Evolutionary conservation across 2,329 filamentous ascomycete genomes (phyloP), one percentile per base, ranked within the genome.

Genomic region (Polytolypa hystricis): DNA sequence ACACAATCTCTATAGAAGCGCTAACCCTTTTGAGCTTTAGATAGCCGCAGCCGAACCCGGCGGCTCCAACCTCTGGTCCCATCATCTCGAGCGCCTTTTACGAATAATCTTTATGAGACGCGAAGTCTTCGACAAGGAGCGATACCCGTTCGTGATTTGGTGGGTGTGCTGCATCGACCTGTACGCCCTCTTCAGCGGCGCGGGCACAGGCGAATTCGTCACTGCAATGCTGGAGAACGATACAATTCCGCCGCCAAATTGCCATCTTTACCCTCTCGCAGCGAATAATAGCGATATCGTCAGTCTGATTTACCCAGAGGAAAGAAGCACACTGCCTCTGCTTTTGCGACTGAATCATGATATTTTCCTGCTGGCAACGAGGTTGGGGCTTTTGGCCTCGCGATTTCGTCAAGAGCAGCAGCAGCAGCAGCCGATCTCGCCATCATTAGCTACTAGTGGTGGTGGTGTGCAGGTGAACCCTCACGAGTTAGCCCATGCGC

Each of bases 81-180:
- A 70, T 36, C 70, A 75, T 45, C 60, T 73, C 34, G 64, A 65
- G 18, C 70, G 68, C 25, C 54, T 76, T 4, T 53, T 66, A 6
- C 63, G 64, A 34, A 69, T 74, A 30, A 59, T 67, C 2, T 50
- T 66, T 16, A 59, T 71, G 38, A 61, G 71, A 40, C 60, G 56
- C 16, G 54, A 65, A n/a, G 52, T 60, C n/a, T 55, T 62, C 38
- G 56, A 57, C 7, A 54, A 50, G 3, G 69, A 71, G 42, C 57
- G 58, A 18, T 67, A 66, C 40, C 64, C 65, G 2, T 70, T 69
- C 43, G 59, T 74, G 4, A 50, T 74, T 11, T 74, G 71, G 69
- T 66, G 62, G 52, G 62, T 73, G 25, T 67, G 65, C 45, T 62
- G 63, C 38, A 65, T 76, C 30, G 73, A 76, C 45, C 55, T 72